Conservation (phyloP, 495 filamentous ascomycete species). For the Penicillium robsamsonii region DNA sequence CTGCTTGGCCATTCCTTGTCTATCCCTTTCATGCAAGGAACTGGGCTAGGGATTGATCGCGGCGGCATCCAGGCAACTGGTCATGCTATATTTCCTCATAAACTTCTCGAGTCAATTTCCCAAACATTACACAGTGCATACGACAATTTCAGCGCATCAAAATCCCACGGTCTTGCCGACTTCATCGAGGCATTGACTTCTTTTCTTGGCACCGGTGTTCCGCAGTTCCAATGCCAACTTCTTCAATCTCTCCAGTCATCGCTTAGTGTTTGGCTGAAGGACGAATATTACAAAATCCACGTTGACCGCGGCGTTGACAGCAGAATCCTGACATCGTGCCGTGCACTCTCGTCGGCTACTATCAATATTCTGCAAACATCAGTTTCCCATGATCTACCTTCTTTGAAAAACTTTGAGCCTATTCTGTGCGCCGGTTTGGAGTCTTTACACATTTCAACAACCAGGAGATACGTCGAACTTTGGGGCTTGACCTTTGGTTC, state of each 20-base stretch:
- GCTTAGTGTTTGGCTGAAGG: constrained; percentile 35
- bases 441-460: constrained; percentile 51
- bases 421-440: constrained; percentile 58
- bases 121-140: constrained; percentile 35
- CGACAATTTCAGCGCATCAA: constrained; percentile 22
- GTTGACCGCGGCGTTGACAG: constrained; percentile 33
- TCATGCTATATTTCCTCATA: constrained; percentile 24
- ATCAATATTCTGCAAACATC: constrained; percentile 36
- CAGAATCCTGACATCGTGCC: constrained; percentile 39
- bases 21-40: constrained; percentile 30
- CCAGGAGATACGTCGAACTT: constrained; percentile 52
- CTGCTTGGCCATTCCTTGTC: constrained; percentile 37
- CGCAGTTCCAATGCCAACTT: constrained; percentile 30
- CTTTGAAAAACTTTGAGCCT: constrained; percentile 47
- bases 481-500: constrained; percentile 60
- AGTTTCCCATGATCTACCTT: constrained; percentile 37
- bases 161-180: constrained; percentile 25
- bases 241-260: constrained; percentile 35
- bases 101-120: constrained; percentile 27
- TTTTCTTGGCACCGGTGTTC: constrained; percentile 35
- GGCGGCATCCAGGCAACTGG: neutral
- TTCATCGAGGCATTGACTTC: constrained; percentile 44
- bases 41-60: constrained; percentile 10
- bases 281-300: constrained; percentile 30
- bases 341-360: constrained; percentile 35